phyloP scores from a whole-genome alignment of 257 asterid genomes.

The Anisodus tanguticus region DNA sequence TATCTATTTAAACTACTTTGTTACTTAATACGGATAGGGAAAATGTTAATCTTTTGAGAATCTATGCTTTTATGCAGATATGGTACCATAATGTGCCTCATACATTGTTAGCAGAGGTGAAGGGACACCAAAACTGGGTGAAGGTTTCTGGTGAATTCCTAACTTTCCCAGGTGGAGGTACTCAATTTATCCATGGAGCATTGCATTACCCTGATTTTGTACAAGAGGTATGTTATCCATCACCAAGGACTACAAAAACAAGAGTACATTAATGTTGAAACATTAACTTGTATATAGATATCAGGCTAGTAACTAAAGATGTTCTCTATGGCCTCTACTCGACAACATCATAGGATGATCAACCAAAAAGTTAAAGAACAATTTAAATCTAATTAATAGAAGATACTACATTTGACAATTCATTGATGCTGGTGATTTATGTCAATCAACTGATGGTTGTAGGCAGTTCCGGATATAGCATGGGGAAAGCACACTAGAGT shows the following conservation, averaged over 20 bases:
- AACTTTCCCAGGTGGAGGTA: slow-evolving; percentile 95
- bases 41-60: background rate
- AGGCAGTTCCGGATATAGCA: slow-evolving; percentile 83
- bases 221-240: slow-evolving; percentile 59
- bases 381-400: background rate
- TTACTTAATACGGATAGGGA: background rate
- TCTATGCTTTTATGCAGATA: slow-evolving; percentile 52
- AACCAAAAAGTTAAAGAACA: background rate
- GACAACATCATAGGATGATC: slow-evolving; percentile 1
- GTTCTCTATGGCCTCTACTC: background rate
- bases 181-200: slow-evolving; percentile 92
- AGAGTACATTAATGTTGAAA: background rate
- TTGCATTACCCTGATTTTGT: slow-evolving; percentile 77
- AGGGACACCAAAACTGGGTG: slow-evolving; percentile 95
- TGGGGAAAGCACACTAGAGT: slow-evolving; percentile 89
- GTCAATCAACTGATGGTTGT: slow-evolving; percentile 33
- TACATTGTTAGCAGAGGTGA: slow-evolving; percentile 67
- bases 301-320: background rate
- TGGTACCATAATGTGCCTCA: slow-evolving; percentile 91
- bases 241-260: slow-evolving; percentile 23
- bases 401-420: background rate
- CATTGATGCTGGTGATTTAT: slow-evolving; percentile 22
- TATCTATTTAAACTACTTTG: background rate
- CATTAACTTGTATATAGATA: background rate
- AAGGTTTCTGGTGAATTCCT: slow-evolving; percentile 85